Conservation (phyloP, 1,284 basidiomycete species). For the Ganoderma meredithae region DNA sequence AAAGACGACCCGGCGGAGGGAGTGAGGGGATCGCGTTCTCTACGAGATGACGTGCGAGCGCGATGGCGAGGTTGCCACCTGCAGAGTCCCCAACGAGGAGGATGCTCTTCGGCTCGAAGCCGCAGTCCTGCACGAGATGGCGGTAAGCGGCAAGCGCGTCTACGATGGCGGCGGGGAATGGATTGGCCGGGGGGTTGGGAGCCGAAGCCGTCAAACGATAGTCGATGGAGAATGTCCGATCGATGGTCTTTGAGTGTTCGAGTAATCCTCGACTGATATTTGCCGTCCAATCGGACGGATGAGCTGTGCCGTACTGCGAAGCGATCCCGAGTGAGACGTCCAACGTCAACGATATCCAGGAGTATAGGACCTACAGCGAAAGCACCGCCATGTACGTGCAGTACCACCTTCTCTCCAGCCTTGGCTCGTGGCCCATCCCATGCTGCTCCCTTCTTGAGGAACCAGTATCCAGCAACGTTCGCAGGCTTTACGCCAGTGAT, state of each 20-base stretch:
- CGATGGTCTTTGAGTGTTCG: slow-evolving; percentile 21
- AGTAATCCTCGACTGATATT: slow-evolving; percentile 32
- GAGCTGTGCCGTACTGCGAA: slow-evolving; percentile 42
- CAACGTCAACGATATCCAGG: neutral
- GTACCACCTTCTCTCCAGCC: slow-evolving; percentile 53
- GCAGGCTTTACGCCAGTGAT: slow-evolving; percentile 37
- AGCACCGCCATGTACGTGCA: slow-evolving; percentile 58
- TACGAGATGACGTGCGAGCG: slow-evolving; percentile 54
- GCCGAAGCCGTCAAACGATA: slow-evolving; percentile 40
- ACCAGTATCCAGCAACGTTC: slow-evolving; percentile 49
- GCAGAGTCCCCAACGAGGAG: slow-evolving; percentile 78
- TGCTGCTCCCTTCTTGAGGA: slow-evolving; percentile 35
- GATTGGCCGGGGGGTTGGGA: slow-evolving; percentile 40
- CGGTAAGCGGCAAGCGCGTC: slow-evolving; percentile 69
- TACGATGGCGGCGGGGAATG: slow-evolving; percentile 70
- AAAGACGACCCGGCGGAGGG: slow-evolving; percentile 45
- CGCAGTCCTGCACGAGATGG: slow-evolving; percentile 55
- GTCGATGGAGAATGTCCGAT: slow-evolving; percentile 38
- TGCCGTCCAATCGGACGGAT: slow-evolving; percentile 25
- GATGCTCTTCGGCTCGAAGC: slow-evolving; percentile 54
- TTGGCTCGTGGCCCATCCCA: slow-evolving; percentile 32
- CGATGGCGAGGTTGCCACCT: slow-evolving; percentile 70
- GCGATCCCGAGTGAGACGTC: neutral
- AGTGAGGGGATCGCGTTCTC: slow-evolving; percentile 43
- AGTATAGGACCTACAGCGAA: slow-evolving; percentile 35